phyloP scores from a whole-genome alignment of 495 filamentous ascomycete genomes.

The Tetracladium setigerum region DNA sequence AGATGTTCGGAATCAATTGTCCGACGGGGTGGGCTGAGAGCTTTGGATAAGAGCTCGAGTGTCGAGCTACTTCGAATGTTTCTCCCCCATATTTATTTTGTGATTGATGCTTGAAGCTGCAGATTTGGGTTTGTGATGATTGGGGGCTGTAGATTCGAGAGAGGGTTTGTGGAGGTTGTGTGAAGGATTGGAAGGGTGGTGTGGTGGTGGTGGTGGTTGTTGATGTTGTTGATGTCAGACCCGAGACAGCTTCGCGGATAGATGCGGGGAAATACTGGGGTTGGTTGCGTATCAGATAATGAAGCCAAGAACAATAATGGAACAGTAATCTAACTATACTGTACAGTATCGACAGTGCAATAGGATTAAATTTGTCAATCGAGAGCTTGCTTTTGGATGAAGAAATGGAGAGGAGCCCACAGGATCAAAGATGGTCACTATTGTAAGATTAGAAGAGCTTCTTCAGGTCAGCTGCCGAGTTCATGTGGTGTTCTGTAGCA shows the following conservation, averaged over 20 bases:
- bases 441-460: too few relatives aligned
- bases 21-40: slow-evolving; percentile 49
- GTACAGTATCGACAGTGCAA: too few relatives aligned
- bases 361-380: too few relatives aligned
- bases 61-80: slow-evolving; percentile 25
- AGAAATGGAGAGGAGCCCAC: too few relatives aligned
- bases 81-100: too few relatives aligned
- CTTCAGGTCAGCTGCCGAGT: too few relatives aligned
- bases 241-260: background rate
- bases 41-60: slow-evolving; percentile 34
- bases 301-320: background rate
- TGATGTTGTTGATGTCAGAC: slow-evolving; percentile 12
- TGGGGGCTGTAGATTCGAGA: background rate
- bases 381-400: too few relatives aligned
- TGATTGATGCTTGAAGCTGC: too few relatives aligned
- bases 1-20: slow-evolving; percentile 80
- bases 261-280: background rate
- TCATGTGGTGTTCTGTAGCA: too few relatives aligned
- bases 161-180: slow-evolving; percentile 11
- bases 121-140: slow-evolving; percentile 21
- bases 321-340: background rate
- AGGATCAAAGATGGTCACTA: too few relatives aligned
- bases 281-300: background rate
- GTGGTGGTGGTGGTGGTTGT: background rate
- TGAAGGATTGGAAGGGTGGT: background rate